Base-by-base conservation (phyloP, 768 basidiomycete species). In the Gymnopilus dilepis region DNA sequence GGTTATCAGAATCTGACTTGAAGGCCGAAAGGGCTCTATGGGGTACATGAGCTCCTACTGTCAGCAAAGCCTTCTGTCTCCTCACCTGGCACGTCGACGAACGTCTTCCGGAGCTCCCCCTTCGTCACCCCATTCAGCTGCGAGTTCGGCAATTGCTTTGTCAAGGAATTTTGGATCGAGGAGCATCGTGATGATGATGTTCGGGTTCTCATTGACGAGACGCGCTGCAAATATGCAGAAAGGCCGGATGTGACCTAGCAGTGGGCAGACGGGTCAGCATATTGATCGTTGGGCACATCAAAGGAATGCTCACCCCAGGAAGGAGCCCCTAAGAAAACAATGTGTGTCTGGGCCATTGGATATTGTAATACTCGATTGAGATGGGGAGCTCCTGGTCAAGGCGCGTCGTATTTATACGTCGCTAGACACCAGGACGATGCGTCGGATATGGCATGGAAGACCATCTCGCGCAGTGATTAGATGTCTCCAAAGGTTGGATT, bases 231-330 rank as follows among this genome's bases (percentile, higher is more conserved):
- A 17, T 13, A 60, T 53, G 24, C 45, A 47, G 42, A 65, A 45
- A 6, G 64, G 60, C n/a, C 60, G 22, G 24, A 59, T 37, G 28
- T 65, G 64, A 7, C 64, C 64, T 65, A 13, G 11, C 19, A 30
- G 21, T 26, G 17, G n/a, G 37, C 22, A 17, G 47, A 26, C 19
- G 2, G 28, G 19, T 33, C 6, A 47, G 45, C 12, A 15, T 22
- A 22, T 2, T 15, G 45, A 8, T 15, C 7, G 26, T 6, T n/a
- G 7, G 21, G 24, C 19, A 21, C 11, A 15, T 37, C 7, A 15
- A 22, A 15, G 45, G 26, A 2, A 21, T 47, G 24, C 45, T 47
- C 45, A 47, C 45, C 45, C 45, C 45, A 47, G 7, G 45, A 21
- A 12, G 45, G 45, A 8, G 24, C 13, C 13, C 21, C 45, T 4